Evolutionary conservation across 2,329 filamentous ascomycete genomes (phyloP).

Genomic region (Pyricularia sp.): DNA sequence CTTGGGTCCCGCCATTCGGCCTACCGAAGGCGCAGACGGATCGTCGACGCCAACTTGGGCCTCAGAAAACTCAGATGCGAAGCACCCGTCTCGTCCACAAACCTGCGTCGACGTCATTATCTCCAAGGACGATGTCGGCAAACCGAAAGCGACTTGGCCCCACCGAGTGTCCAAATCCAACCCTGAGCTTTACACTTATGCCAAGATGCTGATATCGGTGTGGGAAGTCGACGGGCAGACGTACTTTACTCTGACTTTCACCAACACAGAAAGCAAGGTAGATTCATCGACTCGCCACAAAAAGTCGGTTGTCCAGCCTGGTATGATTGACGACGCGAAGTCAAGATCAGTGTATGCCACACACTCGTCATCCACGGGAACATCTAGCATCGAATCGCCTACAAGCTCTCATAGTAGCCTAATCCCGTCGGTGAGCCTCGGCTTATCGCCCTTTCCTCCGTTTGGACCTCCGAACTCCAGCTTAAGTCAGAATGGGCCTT

Average conservation of each 20-base stretch:
- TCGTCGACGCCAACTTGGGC: conserved; percentile 8
- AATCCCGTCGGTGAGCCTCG: conserved; percentile 35
- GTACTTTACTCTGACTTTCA: conserved; percentile 70
- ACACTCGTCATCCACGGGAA: conserved; percentile 25
- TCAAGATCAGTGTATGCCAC: conserved; percentile 32
- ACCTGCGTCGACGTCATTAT: conserved; percentile 59
- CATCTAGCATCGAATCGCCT: conserved; percentile 31
- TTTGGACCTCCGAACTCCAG: conserved; percentile 52
- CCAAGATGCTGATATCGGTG: conserved; percentile 69
- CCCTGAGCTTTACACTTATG: conserved; percentile 34
- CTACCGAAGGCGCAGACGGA: conserved; percentile 3
- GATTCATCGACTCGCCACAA: conserved; percentile 20
- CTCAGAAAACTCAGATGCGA: conserved; percentile 24
- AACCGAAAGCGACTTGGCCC: conserved; percentile 16
- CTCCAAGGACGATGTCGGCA: conserved; percentile 35
- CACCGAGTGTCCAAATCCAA: neutral
- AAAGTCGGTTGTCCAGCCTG: conserved; percentile 28
- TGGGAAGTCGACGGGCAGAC: conserved; percentile 62
- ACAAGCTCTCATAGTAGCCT: conserved; percentile 29
- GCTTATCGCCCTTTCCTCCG: conserved; percentile 54
- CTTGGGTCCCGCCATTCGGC: conserved; percentile 9
- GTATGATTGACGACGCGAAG: conserved; percentile 35
- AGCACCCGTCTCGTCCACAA: conserved; percentile 4
- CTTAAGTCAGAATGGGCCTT: conserved; percentile 42
- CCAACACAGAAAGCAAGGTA: conserved; percentile 39